Evolutionary conservation across 108 stramenopile genomes (phyloP).

Genomic region (Cyclotella sp.): DNA sequence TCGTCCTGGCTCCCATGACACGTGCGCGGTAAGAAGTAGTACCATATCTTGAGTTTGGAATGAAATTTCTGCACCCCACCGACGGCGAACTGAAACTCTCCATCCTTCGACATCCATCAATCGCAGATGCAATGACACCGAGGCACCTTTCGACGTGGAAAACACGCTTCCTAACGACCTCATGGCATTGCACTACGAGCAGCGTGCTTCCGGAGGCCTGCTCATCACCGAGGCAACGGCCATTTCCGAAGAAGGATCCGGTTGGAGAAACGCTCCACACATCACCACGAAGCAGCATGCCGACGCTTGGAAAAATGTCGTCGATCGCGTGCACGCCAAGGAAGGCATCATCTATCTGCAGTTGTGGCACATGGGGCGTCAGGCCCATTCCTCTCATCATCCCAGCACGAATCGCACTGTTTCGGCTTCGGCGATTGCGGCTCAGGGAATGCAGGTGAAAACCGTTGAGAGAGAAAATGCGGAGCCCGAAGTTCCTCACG

Average conservation of each 20-base stretch:
- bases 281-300: neutral
- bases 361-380: constrained; percentile 14
- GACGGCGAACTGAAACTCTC: neutral
- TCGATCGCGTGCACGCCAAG: neutral
- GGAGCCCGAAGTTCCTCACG: neutral
- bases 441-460: neutral
- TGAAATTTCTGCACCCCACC: neutral
- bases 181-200: constrained; percentile 10
- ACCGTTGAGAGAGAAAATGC: neutral
- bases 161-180: constrained; percentile 9
- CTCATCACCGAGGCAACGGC: constrained; percentile 9
- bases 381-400: constrained; percentile 10
- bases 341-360: constrained; percentile 6
- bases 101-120: neutral
- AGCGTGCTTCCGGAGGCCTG: constrained; percentile 11
- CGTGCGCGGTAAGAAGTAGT: neutral
- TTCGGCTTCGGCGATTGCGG: neutral
- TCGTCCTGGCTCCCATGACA: constrained; percentile 14
- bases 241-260: constrained; percentile 2
- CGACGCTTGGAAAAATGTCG: constrained; percentile 9
- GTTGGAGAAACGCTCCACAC: constrained; percentile 3
- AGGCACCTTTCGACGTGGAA: neutral
- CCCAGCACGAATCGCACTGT: neutral
- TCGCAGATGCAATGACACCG: neutral
- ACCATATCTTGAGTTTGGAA: neutral